These are phyloP conservation scores for Vinca minor DNA, from an alignment of 257 asterid genomes.

Conservation along the genomic window DNA sequence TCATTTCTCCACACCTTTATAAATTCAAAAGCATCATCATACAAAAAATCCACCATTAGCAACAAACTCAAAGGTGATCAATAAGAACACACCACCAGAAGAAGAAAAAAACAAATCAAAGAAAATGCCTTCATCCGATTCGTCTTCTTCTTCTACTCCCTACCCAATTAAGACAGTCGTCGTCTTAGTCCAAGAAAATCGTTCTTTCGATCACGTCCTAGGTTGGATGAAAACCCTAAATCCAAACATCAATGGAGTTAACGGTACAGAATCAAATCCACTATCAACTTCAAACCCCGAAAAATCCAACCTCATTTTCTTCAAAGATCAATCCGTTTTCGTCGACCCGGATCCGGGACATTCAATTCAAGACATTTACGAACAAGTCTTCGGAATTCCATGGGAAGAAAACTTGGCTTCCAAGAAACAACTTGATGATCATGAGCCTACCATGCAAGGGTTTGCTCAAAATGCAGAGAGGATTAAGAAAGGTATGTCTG, in stretches of 20 bases:
- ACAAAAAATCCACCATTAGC: background rate
- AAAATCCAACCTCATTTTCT: slow-evolving; percentile 25
- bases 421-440: background rate
- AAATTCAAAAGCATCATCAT: background rate
- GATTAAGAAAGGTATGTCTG: slow-evolving; percentile 32
- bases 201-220: slow-evolving; percentile 71
- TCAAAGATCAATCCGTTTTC: slow-evolving; percentile 29
- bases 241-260: slow-evolving; percentile 59
- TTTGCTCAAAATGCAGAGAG: slow-evolving; percentile 59
- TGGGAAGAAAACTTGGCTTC: slow-evolving; percentile 31
- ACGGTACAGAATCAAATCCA: slow-evolving; percentile 53
- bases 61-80: too few species aligned
- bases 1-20: background rate
- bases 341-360: slow-evolving; percentile 76
- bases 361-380: slow-evolving; percentile 46
- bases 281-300: slow-evolving; percentile 32
- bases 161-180: slow-evolving; percentile 65
- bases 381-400: slow-evolving; percentile 45
- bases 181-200: slow-evolving; percentile 62
- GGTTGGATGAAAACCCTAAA: slow-evolving; percentile 79
- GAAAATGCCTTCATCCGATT: too few species aligned
- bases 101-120: too few species aligned
- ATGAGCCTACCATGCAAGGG: slow-evolving; percentile 45
- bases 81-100: too few species aligned
- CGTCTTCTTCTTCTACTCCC: slow-evolving; percentile 14